Evolutionary conservation across 306 rosid genomes (phyloP).

Genomic region (Fagus crenata): DNA sequence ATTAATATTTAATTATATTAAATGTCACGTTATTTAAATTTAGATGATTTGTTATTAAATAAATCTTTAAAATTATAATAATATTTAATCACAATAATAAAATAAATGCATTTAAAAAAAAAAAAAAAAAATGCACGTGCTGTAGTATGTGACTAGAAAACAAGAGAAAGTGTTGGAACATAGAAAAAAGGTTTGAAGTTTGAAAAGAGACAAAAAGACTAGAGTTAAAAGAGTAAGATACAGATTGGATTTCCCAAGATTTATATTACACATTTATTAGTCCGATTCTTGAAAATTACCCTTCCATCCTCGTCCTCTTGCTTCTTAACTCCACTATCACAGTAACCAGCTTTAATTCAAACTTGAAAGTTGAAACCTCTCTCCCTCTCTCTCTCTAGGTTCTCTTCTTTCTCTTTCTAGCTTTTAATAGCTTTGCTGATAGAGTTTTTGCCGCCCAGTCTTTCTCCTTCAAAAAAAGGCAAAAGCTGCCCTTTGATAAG

Average conservation of each 20-base stretch:
- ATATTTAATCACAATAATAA: no score
- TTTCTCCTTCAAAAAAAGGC: conserved; percentile 24
- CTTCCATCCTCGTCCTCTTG: conserved; percentile 56
- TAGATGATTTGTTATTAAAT: no score
- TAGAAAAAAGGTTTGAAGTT: conserved; percentile 53
- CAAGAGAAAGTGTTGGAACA: conserved; percentile 36
- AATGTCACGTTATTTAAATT: no score
- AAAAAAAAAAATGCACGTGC: conserved; percentile 29
- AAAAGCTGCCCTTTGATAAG: conserved; percentile 23
- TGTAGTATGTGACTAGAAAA: conserved; percentile 25
- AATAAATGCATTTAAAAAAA: neutral
- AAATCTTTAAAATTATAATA: no score
- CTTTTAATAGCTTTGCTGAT: conserved; percentile 10
- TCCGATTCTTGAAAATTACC: conserved; percentile 39
- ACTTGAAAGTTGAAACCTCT: conserved; percentile 53
- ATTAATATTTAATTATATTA: no score
- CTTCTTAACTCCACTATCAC: conserved; percentile 38
- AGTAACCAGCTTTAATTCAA: conserved; percentile 68
- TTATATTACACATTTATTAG: conserved; percentile 28
- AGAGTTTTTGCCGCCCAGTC: conserved; percentile 37
- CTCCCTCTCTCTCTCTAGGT: conserved; percentile 9
- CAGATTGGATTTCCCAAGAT: conserved; percentile 61
- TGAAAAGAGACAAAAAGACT: conserved; percentile 53
- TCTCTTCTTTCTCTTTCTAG: conserved; percentile 29
- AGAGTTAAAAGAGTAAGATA: conserved; percentile 32